Evolutionary conservation across 2,329 filamentous ascomycete species (phyloP), one percentile per base, ranked within the genome.

Genomic region (Dendryphion nanum): DNA sequence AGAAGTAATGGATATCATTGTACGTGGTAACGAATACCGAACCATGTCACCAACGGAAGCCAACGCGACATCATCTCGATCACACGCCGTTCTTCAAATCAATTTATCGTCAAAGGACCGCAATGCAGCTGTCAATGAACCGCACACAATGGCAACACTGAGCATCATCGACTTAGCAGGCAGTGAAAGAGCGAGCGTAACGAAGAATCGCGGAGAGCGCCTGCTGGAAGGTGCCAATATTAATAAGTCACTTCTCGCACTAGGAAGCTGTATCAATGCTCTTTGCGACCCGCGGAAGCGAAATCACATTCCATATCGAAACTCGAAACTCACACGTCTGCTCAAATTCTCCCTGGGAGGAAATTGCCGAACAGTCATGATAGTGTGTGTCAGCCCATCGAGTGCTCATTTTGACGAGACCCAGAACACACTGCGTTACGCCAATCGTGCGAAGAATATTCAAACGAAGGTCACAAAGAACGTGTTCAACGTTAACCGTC

Each of bases 381-480:
- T 98, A 64, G 93, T 98, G 18, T 98, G 93, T 58, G 88, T 98
- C 37, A 96, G 90, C 53, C 93, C 93, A 2, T 96, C 89, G 1
- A 97, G 93, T 58, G 86, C 87, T 4, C 93, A 98, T 68, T 98
- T 93, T 55, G 93, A 98, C 65, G 93, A 98, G 69, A 96, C 91
- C 0, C 93, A 98, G 58, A 98, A 98, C 66, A 98, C 93, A 0
- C 76, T 98, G 14, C 86, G 94, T 55, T 98, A 98, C 59, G 93
- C 93, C 34, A 97, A 98, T 67, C 80, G 93, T 51, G 93, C 93
- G 42, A 98, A 98, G 79, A 98, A 98, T 59, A 98, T 98, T 61
- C 94, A 97, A 71, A 98, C 93, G 42, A 98, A 98, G 76, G 89
- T 96, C 40, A 96, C 93, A n/a, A 83, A 90, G 57, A 98, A 98